Base-by-base conservation (phyloP, 129 eudicot species). In the Flaveria sonorensis region DNA sequence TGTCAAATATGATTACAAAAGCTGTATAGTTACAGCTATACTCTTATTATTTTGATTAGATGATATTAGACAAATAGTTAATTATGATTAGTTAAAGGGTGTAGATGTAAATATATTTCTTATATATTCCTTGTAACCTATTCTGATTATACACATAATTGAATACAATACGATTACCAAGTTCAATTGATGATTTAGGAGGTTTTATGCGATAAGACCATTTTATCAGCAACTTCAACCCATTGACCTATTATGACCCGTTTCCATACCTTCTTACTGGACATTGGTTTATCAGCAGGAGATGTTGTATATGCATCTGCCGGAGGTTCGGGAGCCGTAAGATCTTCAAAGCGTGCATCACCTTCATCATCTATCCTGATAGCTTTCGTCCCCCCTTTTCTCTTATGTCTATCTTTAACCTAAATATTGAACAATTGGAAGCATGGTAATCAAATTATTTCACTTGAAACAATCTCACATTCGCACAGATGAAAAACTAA, bases 301-400 rank as follows among this genome's bases (percentile, higher is more conserved):
- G 90, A 64, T 73, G 84, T 73, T 26, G 86, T 89, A 56, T 8
- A 20, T 32, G 84, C 91, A 78, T 83, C 88, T 6, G 55, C 83
- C 76, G 85, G 85, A 75, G 86, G 76, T 61, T 68, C 93, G 47
- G 81, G 79, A 43, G 82, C 82, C 2, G 83, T 64, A 75, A 94
- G 85, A 85, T 94, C 97, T 81, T 94, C 97, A 70, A 94, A 83
- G 68, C 92, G 80, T 75, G 96, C 96, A 63, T 87, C 99, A 48
- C 99, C 99, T 78, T 94, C 99, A 30, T 89, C 97, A 75, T 91
- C 96, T 73, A 94, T 86, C 62, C 99, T 64, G 72, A 94, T 89
- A 47, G 89, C 96, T 80, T 89, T 94, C 3, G 88, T 77, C 64
- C 92, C 88, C 11, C 81, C 81, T 75, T 86, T 91, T 67, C 85